phyloP scores from a whole-genome alignment of 2,329 filamentous ascomycete species.

The Pyrenochaeta sp. region DNA sequence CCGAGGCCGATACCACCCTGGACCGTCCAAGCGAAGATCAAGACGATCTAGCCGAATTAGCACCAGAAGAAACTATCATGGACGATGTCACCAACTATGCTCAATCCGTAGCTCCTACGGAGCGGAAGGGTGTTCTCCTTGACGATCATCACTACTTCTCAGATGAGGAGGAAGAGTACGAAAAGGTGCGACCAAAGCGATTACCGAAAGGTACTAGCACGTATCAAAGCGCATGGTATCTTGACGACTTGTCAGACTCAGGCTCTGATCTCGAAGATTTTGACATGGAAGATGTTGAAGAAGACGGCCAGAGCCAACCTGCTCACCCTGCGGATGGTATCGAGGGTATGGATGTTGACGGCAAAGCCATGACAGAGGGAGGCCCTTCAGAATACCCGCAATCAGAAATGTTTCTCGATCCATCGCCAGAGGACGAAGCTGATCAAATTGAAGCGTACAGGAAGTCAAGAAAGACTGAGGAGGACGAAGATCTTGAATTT shows the following conservation, averaged over 20 bases:
- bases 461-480: constrained; percentile 78
- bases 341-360: constrained; percentile 66
- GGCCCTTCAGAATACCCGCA: constrained; percentile 90
- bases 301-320: constrained; percentile 62
- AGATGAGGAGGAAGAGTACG: constrained; percentile 75
- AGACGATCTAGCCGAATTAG: constrained; percentile 83
- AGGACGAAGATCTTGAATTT: constrained; percentile 91
- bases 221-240: constrained; percentile 94
- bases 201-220: constrained; percentile 90
- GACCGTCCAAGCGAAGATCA: constrained; percentile 79
- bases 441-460: constrained; percentile 84
- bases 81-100: constrained; percentile 66
- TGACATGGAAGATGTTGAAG: constrained; percentile 68
- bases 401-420: constrained; percentile 89
- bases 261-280: constrained; percentile 78
- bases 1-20: constrained; percentile 64
- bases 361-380: constrained; percentile 73
- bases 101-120: constrained; percentile 56
- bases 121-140: constrained; percentile 83
- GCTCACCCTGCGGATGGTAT: constrained; percentile 81
- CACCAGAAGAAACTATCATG: constrained; percentile 87
- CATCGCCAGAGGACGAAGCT: constrained; percentile 82
- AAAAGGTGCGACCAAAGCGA: constrained; percentile 71
- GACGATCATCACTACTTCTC: constrained; percentile 99
- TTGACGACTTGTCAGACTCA: constrained; percentile 82